Conservation (phyloP, 257 asterid species). For the Verbena officinalis region DNA sequence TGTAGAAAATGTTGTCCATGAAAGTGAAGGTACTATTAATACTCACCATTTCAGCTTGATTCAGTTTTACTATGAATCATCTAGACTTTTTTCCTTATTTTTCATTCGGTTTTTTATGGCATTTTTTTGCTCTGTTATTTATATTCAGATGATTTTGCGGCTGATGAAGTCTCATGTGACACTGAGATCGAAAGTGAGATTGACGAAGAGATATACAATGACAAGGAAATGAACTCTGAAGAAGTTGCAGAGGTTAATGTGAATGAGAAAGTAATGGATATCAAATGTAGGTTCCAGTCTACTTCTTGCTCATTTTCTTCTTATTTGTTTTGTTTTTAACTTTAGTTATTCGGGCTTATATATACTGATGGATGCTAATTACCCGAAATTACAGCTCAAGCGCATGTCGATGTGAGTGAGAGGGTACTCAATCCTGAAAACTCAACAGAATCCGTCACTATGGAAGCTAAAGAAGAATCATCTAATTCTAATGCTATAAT, state of each 20-base stretch:
- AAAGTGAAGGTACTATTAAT: conserved; percentile 23
- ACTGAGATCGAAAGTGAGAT: neutral
- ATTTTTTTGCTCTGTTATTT: neutral
- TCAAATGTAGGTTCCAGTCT: neutral
- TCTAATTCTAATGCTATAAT: neutral
- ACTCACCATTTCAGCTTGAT: neutral
- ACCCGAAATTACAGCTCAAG: conserved; percentile 15
- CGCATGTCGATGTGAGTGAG: neutral
- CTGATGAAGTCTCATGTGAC: neutral
- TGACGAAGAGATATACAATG: conserved; percentile 16
- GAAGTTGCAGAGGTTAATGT: conserved; percentile 1
- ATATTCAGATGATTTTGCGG: conserved; percentile 6
- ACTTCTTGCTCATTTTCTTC: neutral
- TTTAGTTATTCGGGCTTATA: neutral
- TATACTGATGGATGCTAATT: neutral
- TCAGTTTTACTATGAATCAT: neutral
- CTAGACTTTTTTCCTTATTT: neutral
- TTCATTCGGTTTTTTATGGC: neutral
- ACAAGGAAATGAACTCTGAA: neutral
- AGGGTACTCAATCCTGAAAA: neutral
- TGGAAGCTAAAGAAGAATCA: conserved; percentile 13
- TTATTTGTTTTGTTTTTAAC: neutral
- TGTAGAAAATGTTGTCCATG: neutral
- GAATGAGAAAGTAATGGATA: conserved; percentile 11
- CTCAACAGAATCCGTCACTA: neutral